Conservation (phyloP, 768 basidiomycete genomes). For the Lepiota venenata region DNA sequence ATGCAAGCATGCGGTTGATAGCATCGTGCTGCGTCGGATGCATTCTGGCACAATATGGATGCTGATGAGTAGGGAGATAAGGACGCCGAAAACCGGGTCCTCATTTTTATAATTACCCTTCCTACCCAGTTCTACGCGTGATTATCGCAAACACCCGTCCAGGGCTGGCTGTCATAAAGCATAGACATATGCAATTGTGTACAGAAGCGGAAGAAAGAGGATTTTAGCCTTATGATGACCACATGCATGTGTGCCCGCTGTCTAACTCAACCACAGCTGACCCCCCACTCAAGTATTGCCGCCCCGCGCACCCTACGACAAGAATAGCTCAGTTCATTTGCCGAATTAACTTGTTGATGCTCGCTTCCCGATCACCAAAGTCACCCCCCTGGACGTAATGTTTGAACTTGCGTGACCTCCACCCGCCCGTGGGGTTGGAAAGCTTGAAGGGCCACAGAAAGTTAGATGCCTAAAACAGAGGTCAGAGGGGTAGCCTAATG, state of each 20-base stretch:
- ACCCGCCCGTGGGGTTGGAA: constrained; percentile 98
- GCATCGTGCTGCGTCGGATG: constrained; percentile 10
- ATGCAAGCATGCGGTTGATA: constrained; percentile 30
- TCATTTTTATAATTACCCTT: neutral
- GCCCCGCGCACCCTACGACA: constrained; percentile 13
- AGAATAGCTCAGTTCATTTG: constrained; percentile 74
- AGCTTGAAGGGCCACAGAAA: constrained; percentile 99
- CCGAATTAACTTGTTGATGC: constrained; percentile 97
- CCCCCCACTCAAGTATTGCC: constrained; percentile 14
- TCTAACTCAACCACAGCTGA: neutral
- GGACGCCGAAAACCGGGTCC: neutral
- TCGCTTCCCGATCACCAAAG: constrained; percentile 93
- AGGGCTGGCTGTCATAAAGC: neutral
- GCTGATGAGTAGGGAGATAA: neutral
- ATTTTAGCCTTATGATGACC: constrained; percentile 5
- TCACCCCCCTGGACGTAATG: constrained; percentile 96
- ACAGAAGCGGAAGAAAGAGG: constrained; percentile 1
- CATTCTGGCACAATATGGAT: too few relatives aligned
- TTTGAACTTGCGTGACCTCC: constrained; percentile 98
- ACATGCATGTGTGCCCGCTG: constrained; percentile 7
- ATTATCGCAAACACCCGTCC: too few relatives aligned
- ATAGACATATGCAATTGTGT: constrained; percentile 1
- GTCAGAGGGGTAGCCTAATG: constrained; percentile 9
- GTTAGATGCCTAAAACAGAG: constrained; percentile 64
- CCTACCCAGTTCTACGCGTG: neutral